Evolutionary conservation across 202 grass and related monocot genomes (phyloP).

Genomic region (Bolboschoenoplectus hybrid): DNA sequence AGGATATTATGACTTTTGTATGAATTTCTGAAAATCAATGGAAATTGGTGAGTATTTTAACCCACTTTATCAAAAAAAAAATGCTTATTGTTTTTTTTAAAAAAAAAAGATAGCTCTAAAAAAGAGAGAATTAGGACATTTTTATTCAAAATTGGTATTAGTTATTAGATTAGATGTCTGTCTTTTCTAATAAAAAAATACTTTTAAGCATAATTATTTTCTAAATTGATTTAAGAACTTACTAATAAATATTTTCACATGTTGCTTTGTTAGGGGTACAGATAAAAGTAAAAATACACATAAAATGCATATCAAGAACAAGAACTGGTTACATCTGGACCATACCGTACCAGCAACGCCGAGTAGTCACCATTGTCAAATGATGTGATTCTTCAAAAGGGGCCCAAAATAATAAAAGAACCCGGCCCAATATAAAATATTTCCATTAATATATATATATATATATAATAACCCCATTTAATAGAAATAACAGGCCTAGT

Average conservation of each 20-base stretch:
- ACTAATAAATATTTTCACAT: neutral
- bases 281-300: too few relatives aligned
- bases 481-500: neutral
- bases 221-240: neutral
- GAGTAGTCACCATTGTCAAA: neutral
- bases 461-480: neutral
- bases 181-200: neutral
- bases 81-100: neutral
- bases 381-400: too few relatives aligned
- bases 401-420: neutral
- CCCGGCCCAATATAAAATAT: neutral
- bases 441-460: neutral
- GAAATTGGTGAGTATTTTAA: too few relatives aligned
- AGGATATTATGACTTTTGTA: too few relatives aligned
- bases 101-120: neutral
- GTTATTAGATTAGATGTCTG: neutral
- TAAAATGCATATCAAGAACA: too few relatives aligned
- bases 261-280: too few relatives aligned
- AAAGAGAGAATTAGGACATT: neutral
- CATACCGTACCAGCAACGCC: neutral
- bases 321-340: too few relatives aligned
- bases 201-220: neutral
- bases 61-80: too few relatives aligned
- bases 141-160: neutral
- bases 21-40: too few relatives aligned